Evolutionary conservation across 2,329 filamentous ascomycete species (phyloP).

Genomic region (Chaetomiaceae sp.): DNA sequence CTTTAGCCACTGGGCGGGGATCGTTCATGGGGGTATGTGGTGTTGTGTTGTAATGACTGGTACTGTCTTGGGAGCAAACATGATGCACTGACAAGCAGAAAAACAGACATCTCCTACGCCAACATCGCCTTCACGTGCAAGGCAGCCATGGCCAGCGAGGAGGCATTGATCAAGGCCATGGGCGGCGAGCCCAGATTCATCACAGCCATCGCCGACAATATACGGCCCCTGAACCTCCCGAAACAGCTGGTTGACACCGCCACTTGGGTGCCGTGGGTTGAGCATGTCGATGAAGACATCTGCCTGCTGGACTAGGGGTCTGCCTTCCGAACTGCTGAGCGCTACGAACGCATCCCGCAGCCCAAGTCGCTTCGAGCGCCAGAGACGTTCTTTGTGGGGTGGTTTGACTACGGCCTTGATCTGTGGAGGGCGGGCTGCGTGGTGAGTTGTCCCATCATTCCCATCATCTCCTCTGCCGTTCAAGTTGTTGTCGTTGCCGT

Average conservation of each 20-base stretch:
- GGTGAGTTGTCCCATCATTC: too few relatives aligned
- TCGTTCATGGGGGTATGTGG: neutral
- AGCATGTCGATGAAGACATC: neutral
- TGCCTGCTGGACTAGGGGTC: neutral
- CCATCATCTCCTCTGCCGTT: too few relatives aligned
- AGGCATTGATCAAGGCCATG: neutral
- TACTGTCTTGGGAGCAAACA: too few relatives aligned
- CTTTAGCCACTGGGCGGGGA: neutral
- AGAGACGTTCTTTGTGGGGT: neutral
- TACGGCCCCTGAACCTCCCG: neutral
- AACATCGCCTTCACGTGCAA: neutral
- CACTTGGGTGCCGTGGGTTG: neutral
- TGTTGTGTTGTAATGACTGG: too few relatives aligned
- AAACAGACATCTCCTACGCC: neutral
- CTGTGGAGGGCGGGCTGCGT: conserved; percentile 3
- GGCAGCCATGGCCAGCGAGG: neutral
- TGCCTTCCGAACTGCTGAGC: neutral
- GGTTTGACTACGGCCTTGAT: neutral
- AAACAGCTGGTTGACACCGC: neutral
- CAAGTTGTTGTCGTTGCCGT: too few relatives aligned
- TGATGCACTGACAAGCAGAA: neutral
- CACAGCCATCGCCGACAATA: too few relatives aligned
- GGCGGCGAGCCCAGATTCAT: neutral
- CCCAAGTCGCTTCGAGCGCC: neutral
- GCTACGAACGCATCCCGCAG: neutral